Evolutionary conservation across 192 early-diverging fungal species (phyloP), one percentile per base, ranked within the genome.

Genomic region (Gaertneriomyces semiglobifer): DNA sequence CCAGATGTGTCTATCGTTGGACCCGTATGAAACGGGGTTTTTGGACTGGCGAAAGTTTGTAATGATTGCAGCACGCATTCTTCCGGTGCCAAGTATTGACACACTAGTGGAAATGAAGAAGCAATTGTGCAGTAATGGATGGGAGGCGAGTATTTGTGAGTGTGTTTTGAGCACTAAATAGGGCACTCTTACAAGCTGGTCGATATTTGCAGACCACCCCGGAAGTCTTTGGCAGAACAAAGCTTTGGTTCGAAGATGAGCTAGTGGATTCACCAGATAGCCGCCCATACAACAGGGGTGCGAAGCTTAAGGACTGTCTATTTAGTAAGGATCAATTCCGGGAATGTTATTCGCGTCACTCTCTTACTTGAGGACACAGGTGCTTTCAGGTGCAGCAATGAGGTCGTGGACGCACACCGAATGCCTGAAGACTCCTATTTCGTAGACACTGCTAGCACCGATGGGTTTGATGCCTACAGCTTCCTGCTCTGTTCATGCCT

Each of bases 11-110:
- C 46, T 40, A 11, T 42, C 70, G 1, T 44, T 83, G 44, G 82
- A 84, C 60, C 82, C 82, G 44, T 84, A 63, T 61, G 80, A 77
- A 40, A 84, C 82, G 11, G 82, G 82, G 33, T 84, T 73, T 60
- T 67, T 84, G 3, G 75, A 71, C 48, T 84, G 82, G 82, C 42
- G 79, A 6, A 72, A 69, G 45, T 84, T 82, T 55, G 53, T 81
- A 20, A 39, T 84, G 4, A 60, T 59, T 7, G 54, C 68, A 40
- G 68, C 79, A 7, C 54, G 74, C 44, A 72, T 84, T 6, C 54
- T 84, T 11, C 82, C 82, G 2, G 74, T 76, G 10, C 75, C 68
- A 42, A 42, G 41, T 33, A 9, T 65, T 50, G 63, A 69, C 18
- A 18, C 48, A 25, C 16, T 68, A n/a, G 12, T 51, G 12, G 46